Percentiles rank a stretch among this genome's conserved stretches.
phyloP scores from a whole-genome alignment of 2,329 filamentous ascomycete genomes.

The Fusarium agapanthi region DNA sequence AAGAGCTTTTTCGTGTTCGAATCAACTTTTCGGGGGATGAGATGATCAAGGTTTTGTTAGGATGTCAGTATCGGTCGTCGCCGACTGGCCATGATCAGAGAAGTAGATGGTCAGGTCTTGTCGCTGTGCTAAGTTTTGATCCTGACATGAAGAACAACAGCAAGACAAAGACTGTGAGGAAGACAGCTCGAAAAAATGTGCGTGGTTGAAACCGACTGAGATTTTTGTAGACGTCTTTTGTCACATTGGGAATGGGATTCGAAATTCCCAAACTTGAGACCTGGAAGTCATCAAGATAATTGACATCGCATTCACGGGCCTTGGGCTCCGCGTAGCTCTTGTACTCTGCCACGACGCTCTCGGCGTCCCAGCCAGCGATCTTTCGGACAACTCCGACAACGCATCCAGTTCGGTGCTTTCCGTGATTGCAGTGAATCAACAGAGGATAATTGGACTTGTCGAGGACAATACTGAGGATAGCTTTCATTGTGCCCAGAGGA shows the following conservation, averaged over 20 bases:
- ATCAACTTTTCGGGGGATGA: neutral
- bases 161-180: constrained; percentile 54
- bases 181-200: constrained; percentile 54
- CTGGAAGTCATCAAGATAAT: constrained; percentile 65
- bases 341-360: constrained; percentile 77
- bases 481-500: constrained; percentile 71
- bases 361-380: constrained; percentile 71
- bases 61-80: neutral
- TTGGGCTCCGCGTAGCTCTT: constrained; percentile 69
- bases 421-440: constrained; percentile 92
- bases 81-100: neutral
- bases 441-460: constrained; percentile 80
- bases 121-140: constrained; percentile 38
- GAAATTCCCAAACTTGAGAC: constrained; percentile 46
- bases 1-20: neutral
- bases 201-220: constrained; percentile 42
- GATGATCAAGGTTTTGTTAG: neutral
- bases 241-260: neutral
- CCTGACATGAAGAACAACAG: constrained; percentile 55
- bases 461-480: constrained; percentile 76
- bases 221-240: constrained; percentile 9
- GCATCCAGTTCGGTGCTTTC: constrained; percentile 92
- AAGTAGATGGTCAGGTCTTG: constrained; percentile 22
- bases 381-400: constrained; percentile 84
- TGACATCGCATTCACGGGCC: constrained; percentile 66